Conservation (phyloP, 805 yeast genomes). For the Lachancea fermentati region DNA sequence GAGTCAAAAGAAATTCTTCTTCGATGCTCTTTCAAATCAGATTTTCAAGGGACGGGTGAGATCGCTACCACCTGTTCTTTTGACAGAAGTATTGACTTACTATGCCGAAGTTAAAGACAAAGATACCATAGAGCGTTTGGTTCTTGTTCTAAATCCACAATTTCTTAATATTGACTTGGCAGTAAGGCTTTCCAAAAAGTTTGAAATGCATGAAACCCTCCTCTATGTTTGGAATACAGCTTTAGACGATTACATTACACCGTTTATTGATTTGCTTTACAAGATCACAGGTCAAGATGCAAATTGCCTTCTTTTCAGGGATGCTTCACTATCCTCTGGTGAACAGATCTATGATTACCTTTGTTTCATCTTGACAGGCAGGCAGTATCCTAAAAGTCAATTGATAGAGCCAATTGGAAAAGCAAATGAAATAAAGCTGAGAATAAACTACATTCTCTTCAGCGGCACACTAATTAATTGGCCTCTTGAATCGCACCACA, state of each 20-base stretch:
- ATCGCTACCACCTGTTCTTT: constrained; percentile 54
- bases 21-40: constrained; percentile 46
- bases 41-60: constrained; percentile 43
- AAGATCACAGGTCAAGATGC: constrained; percentile 23
- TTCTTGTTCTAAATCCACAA: constrained; percentile 62
- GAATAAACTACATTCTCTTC: constrained; percentile 53
- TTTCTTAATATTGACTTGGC: constrained; percentile 77
- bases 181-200: constrained; percentile 50
- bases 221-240: constrained; percentile 68
- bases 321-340: constrained; percentile 13
- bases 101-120: constrained; percentile 40
- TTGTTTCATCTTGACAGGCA: constrained; percentile 64
- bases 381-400: constrained; percentile 72
- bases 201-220: constrained; percentile 55
- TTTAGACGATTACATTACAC: constrained; percentile 65
- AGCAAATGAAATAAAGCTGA: constrained; percentile 40
- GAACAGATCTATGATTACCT: constrained; percentile 50
- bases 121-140: constrained; percentile 54
- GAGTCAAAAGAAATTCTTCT: constrained; percentile 37
- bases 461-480: constrained; percentile 46
- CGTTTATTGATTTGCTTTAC: constrained; percentile 54
- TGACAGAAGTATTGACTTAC: constrained; percentile 54
- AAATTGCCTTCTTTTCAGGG: constrained; percentile 14
- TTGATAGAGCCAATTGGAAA: constrained; percentile 34
- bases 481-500: constrained; percentile 37